Conservation (phyloP, 2,329 filamentous ascomycete genomes). For the Juglanconis oblonga region DNA sequence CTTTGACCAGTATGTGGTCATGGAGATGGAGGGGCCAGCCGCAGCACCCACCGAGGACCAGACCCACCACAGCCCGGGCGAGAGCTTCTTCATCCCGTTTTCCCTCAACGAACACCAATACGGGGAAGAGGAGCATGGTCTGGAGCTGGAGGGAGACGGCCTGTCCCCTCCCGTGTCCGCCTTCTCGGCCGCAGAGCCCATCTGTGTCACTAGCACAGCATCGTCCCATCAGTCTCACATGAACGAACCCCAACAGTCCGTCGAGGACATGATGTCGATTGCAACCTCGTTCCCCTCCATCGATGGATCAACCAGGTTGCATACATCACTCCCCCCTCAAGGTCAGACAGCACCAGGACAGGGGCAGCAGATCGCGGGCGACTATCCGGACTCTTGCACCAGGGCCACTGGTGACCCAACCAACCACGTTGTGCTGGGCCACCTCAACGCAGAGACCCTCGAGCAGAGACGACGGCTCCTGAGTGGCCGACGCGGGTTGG, state of each 20-base stretch:
- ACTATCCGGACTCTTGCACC: not conserved
- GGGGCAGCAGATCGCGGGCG: not conserved
- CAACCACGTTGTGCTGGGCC: slow-evolving; percentile 17
- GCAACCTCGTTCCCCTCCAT: slow-evolving; percentile 5
- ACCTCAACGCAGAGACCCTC: slow-evolving; percentile 16
- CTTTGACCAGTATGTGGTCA: slow-evolving; percentile 18
- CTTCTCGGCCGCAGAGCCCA: not conserved
- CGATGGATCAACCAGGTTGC: slow-evolving; percentile 2
- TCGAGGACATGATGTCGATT: slow-evolving; percentile 2
- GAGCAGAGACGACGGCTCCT: slow-evolving; percentile 20
- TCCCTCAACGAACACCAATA: not conserved
- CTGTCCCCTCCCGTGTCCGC: slow-evolving; percentile 7
- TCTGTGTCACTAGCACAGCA: not conserved
- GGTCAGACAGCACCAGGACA: not conserved
- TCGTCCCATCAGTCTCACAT: slow-evolving; percentile 2
- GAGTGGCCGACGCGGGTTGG: slow-evolving; percentile 16
- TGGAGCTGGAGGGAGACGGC: not conserved
- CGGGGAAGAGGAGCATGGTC: not conserved
- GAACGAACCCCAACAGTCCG: slow-evolving; percentile 2
- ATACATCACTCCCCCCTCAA: not conserved
- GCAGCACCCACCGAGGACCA: not conserved
- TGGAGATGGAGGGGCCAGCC: slow-evolving; percentile 6
- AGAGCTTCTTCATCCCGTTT: slow-evolving; percentile 11
- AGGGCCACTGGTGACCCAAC: not conserved
- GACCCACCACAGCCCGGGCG: not conserved